Conservation (phyloP, 257 asterid genomes). For the Coffea canephora region DNA sequence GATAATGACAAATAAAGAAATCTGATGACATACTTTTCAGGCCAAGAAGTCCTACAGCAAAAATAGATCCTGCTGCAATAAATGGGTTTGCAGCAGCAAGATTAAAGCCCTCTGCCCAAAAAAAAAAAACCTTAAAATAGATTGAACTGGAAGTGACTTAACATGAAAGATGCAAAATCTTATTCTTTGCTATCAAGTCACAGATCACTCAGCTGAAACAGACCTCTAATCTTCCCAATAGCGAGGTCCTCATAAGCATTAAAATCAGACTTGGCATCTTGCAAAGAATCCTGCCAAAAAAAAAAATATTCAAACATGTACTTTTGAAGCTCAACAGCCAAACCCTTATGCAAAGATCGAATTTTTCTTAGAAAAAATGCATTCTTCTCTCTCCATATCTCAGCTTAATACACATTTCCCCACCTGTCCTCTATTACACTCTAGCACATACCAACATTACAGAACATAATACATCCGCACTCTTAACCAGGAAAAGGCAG, state of each 20-base stretch:
- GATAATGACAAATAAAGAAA: not conserved
- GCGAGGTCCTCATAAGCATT: slow-evolving; percentile 62
- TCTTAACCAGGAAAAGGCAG: not conserved
- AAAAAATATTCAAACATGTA: slow-evolving; percentile 24
- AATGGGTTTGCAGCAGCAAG: slow-evolving; percentile 67
- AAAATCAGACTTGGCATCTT: slow-evolving; percentile 70
- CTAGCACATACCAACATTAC: not conserved
- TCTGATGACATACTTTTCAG: slow-evolving; percentile 57
- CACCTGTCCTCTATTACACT: not conserved
- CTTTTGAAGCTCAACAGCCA: slow-evolving; percentile 1
- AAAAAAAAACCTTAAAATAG: slow-evolving; percentile 14
- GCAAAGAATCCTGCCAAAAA: slow-evolving; percentile 60
- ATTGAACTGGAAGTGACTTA: slow-evolving; percentile 2
- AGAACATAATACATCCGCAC: not conserved
- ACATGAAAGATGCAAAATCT: not conserved
- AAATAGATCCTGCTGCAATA: slow-evolving; percentile 56
- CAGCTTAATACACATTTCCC: not conserved
- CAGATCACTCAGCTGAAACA: slow-evolving; percentile 17
- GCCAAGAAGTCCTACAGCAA: slow-evolving; percentile 66
- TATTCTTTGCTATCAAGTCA: not conserved
- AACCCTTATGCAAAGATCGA: too few species aligned
- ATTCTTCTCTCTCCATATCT: too few species aligned
- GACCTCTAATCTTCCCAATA: slow-evolving; percentile 78
- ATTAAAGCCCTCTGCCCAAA: slow-evolving; percentile 64
- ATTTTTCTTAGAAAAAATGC: too few species aligned